Base-by-base conservation (phyloP, 1,284 basidiomycete genomes). In the Apiotrichum gracile region DNA sequence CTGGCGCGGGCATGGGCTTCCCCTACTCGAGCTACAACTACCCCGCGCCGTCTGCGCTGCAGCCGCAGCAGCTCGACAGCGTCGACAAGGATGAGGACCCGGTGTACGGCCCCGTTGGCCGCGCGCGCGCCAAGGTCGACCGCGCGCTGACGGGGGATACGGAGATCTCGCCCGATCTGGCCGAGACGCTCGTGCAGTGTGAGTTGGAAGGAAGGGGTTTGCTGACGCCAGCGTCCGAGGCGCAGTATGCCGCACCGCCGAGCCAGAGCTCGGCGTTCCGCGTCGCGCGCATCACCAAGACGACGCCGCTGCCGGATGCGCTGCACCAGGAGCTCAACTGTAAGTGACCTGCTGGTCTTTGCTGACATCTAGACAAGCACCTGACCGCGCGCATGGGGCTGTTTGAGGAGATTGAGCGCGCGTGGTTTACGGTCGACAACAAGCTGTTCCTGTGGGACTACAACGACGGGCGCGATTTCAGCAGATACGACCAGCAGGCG, bases 371-470 rank as follows among this genome's bases (percentile, higher is more conserved):
- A 68, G 66, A 60, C 54, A 70, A 73, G 43, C 61, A 70, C 42
- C 57, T 61, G 38, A 65, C 61, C 3, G 70, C 69, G 14, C 69
- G 69, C 44, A 92, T 96, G 87, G 94, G 94, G 12, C 76, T 99
- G 51, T 84, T 98, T 68, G 86, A 92, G 29, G 89, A 93, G 64
- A 90, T 98, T 60, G 90, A 91, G 63, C 82, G 92, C 47, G 93
- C 90, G 0, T 99, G 93, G 91, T 88, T 97, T 63, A 86, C 90
- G 12, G 87, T 97, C 58, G 91, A 97, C 77, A 86, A 94, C 73
- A 88, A 90, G 65, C 79, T 99, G 38, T 91, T 96, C 68, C 78
- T 99, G 26, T 98, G 96, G 96, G 91, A 97, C 74, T 99, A 97
- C 73, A 78, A 85, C 47, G 89, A 96, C 67, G 89, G 71, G 4